Percentiles rank a stretch among this genome's conserved stretches.
phyloP scores from a whole-genome alignment of 176 grass and related monocot species.

The Juncus inflexus region DNA sequence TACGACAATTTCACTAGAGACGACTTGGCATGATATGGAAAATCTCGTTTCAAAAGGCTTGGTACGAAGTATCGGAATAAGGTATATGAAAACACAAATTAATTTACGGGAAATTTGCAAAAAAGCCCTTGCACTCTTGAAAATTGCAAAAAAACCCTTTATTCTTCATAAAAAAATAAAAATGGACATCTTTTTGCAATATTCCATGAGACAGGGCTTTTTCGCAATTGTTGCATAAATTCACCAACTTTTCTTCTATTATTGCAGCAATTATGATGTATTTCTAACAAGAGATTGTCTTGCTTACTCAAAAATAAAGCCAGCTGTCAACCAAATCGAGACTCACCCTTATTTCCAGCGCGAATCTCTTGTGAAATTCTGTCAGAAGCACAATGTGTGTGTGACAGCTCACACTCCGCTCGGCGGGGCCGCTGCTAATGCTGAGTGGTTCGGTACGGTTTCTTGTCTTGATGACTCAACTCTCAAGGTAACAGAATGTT shows the following conservation, averaged over 20 bases:
- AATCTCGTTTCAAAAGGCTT: constrained; percentile 79
- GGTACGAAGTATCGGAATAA: constrained; percentile 77
- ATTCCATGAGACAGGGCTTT: too few relatives aligned
- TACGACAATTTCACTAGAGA: constrained; percentile 82
- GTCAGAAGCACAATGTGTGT: constrained; percentile 84
- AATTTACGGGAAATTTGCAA: background rate
- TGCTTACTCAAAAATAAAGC: constrained; percentile 91
- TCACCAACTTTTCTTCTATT: background rate
- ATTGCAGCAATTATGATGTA: constrained; percentile 93
- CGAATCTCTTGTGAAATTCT: constrained; percentile 89
- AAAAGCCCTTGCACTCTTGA: too few relatives aligned
- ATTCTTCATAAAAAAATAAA: background rate
- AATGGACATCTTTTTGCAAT: background rate
- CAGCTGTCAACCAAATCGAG: constrained; percentile 90
- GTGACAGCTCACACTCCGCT: constrained; percentile 87
- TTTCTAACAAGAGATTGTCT: constrained; percentile 85
- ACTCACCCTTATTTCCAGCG: constrained; percentile 87
- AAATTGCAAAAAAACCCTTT: too few relatives aligned
- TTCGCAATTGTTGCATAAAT: background rate
- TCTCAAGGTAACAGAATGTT: constrained; percentile 52
- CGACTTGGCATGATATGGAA: constrained; percentile 98
- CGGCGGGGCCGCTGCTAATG: constrained; percentile 69
- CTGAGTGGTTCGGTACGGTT: constrained; percentile 69
- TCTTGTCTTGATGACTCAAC: constrained; percentile 80
- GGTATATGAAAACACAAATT: constrained; percentile 36